Percentiles rank a stretch among this genome's conserved stretches.
Evolutionary conservation across 768 basidiomycete species (phyloP).

Genomic region (Neoboletus magnificus): DNA sequence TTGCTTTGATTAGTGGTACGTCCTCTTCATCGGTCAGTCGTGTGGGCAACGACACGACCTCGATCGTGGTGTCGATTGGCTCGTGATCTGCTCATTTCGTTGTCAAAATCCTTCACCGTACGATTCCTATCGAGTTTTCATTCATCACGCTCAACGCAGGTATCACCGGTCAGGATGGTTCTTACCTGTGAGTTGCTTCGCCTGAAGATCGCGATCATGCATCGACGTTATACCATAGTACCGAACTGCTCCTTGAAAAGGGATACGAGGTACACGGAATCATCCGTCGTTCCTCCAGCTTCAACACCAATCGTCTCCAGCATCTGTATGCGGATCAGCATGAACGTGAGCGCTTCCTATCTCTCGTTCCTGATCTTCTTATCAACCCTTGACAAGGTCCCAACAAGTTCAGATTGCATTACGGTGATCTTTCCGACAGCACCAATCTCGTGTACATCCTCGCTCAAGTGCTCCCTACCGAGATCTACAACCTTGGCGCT

Average conservation of each 20-base stretch:
- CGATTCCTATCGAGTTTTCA: background rate
- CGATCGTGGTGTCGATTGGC: background rate
- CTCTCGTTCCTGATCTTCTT: background rate
- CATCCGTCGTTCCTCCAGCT: conserved; percentile 95
- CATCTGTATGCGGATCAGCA: conserved; percentile 93
- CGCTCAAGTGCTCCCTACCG: conserved; percentile 89
- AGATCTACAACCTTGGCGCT: conserved; percentile 97
- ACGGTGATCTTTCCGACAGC: conserved; percentile 92
- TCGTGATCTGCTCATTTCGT: conserved; percentile 1
- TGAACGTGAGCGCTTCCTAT: conserved; percentile 57
- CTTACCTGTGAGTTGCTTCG: conserved; percentile 71
- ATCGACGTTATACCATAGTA: conserved; percentile 40
- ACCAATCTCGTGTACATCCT: conserved; percentile 97
- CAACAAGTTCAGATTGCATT: conserved; percentile 79
- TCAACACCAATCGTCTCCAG: conserved; percentile 94
- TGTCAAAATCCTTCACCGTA: background rate
- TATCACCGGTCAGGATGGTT: conserved; percentile 95
- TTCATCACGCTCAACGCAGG: conserved; percentile 44
- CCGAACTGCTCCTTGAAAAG: conserved; percentile 79
- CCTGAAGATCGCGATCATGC: background rate
- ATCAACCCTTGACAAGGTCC: conserved; percentile 43
- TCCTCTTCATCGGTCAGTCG: conserved; percentile 8
- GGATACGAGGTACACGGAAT: conserved; percentile 94
- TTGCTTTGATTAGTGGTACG: conserved; percentile 87
- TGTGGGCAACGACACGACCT: background rate